Percentiles rank a stretch among this genome's conserved stretches.
Conservation (phyloP, 768 basidiomycete species). For the Termitomyces sp. region DNA sequence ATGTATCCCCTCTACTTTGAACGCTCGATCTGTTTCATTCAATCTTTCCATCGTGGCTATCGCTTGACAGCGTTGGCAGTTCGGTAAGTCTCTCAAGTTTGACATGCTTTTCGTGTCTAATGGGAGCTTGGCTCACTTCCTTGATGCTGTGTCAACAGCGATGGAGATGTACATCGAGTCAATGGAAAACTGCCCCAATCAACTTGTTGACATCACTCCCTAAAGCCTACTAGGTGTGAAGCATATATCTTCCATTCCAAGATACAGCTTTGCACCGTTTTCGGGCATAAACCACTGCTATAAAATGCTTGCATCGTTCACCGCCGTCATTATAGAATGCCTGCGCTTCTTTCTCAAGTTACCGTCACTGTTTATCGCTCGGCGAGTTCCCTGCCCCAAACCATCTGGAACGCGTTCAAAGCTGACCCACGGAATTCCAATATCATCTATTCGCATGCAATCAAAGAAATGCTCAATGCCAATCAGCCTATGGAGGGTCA, state of each 20-base stretch:
- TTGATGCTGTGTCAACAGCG: neutral
- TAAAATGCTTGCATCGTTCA: neutral
- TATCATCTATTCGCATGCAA: constrained; percentile 17
- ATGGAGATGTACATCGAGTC: constrained; percentile 3
- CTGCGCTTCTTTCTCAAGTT: neutral
- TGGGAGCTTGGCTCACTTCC: no score
- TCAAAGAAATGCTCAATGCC: constrained; percentile 5
- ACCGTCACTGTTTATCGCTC: constrained; percentile 15
- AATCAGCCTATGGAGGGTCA: constrained; percentile 1
- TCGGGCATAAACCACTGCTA: no score
- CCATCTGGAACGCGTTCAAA: constrained; percentile 26
- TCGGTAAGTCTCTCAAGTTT: neutral
- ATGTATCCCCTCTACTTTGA: neutral
- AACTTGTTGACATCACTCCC: neutral
- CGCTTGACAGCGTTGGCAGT: neutral
- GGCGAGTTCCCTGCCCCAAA: constrained; percentile 25
- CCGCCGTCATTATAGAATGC: constrained; percentile 1
- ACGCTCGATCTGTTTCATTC: neutral
- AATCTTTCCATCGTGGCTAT: no score
- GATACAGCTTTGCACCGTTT: constrained; percentile 3
- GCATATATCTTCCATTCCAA: neutral
- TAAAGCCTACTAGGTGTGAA: constrained; percentile 5
- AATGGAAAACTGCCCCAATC: neutral
- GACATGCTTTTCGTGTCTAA: neutral
- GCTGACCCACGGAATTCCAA: constrained; percentile 24